Evolutionary conservation across 345 rosid genomes (phyloP).

Genomic region (Passiflora organensis): DNA sequence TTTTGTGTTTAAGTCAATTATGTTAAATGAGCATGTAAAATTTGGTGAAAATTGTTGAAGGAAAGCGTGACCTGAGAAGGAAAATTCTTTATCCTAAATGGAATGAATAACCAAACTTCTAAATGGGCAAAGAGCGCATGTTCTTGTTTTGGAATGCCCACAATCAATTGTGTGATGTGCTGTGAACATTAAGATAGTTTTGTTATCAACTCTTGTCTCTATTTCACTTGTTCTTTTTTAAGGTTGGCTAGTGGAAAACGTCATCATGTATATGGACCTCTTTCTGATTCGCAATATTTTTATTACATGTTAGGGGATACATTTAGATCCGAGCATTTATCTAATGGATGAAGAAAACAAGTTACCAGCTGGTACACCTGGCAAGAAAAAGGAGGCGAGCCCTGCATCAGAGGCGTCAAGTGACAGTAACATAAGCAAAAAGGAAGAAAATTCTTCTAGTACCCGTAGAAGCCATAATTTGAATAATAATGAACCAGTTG

Average conservation of each 20-base stretch:
- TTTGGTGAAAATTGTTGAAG: no score
- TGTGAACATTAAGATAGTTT: no score
- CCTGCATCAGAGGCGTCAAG: constrained; percentile 25
- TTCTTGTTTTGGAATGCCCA: no score
- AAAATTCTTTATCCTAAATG: no score
- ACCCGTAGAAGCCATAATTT: constrained; percentile 28
- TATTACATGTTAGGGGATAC: constrained; percentile 62
- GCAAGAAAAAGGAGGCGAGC: constrained; percentile 31
- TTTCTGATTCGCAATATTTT: constrained; percentile 15
- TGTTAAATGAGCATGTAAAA: no score
- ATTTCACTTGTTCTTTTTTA: no score
- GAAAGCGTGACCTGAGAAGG: no score
- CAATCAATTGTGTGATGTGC: no score
- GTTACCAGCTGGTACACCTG: constrained; percentile 38
- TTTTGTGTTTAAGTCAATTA: no score
- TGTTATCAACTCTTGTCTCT: no score
- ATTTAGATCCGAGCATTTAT: constrained; percentile 97
- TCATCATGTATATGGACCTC: neutral
- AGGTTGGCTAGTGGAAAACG: neutral
- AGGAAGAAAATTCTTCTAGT: constrained; percentile 26
- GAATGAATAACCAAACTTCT: no score
- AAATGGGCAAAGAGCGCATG: no score
- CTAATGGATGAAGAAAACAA: constrained; percentile 86
- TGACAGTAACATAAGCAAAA: constrained; percentile 21
- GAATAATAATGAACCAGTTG: constrained; percentile 14